Evolutionary conservation across 192 early-diverging fungal genomes (phyloP).

Genomic region (Haplosporangium gracile): DNA sequence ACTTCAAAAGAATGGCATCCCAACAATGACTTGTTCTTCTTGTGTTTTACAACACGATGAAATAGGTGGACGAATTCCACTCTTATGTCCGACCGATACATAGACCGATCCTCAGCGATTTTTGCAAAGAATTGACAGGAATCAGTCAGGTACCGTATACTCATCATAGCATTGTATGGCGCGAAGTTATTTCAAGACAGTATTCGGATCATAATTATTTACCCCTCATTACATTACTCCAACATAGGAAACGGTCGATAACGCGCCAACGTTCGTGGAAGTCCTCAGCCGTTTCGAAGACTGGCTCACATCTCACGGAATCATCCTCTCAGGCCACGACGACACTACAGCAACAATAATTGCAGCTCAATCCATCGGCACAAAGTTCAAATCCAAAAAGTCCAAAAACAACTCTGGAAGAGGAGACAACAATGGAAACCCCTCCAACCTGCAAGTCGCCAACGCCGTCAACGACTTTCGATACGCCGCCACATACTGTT

Average conservation of each 20-base stretch:
- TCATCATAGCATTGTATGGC: neutral
- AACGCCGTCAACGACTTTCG: conserved; percentile 33
- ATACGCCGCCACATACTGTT: conserved; percentile 37
- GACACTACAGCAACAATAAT: neutral
- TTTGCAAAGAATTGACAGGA: conserved; percentile 84
- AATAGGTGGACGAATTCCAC: conserved; percentile 78
- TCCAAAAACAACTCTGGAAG: neutral
- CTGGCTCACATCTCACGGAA: conserved; percentile 48
- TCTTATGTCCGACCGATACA: conserved; percentile 77
- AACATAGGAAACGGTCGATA: conserved; percentile 44
- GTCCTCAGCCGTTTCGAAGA: conserved; percentile 46
- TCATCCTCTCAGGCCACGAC: conserved; percentile 32
- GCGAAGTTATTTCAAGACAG: too few species aligned
- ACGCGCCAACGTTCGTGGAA: conserved; percentile 54
- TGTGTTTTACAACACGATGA: neutral
- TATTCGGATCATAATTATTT: neutral
- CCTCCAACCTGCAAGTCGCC: neutral
- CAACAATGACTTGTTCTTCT: neutral
- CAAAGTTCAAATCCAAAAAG: conserved; percentile 2
- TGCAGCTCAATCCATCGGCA: neutral
- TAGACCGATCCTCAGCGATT: conserved; percentile 77
- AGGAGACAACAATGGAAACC: neutral
- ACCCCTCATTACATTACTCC: neutral
- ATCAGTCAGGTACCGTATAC: conserved; percentile 73
- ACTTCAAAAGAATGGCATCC: conserved; percentile 1